Base-by-base conservation (phyloP, 768 basidiomycete genomes). In the Leccinum imitatum region DNA sequence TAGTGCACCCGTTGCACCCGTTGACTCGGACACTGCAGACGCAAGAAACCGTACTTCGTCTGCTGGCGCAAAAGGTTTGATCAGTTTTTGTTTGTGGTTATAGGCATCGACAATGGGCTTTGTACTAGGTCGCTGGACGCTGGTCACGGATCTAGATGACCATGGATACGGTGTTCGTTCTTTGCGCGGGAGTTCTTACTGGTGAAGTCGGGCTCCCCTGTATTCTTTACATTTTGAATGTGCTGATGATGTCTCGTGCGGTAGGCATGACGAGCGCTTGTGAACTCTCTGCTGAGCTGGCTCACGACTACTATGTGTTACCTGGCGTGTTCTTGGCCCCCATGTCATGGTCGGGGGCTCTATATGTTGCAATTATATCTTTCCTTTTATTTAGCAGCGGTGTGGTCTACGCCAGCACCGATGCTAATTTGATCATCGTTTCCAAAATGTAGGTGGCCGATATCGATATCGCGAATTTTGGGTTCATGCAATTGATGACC, bases 101-200 rank as follows among this genome's bases (percentile, higher is more conserved):
- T 10, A 56, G 53, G 39, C 56, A 9, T 17, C 21, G 58, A 59
- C 44, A 19, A 56, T 31, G 10, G 3, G 8, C 41, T n/a, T 41
- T 27, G 21, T 6, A 23, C 14, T 59, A 87, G 86, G 77, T 77
- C 1, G 85, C 81, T 1, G 86, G 87, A 1, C 73, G 68, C 14
- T 90, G 87, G 87, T 66, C 91, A 23, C 75, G 87, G 15, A 78
- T 77, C 14, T 83, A 82, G 78, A 76, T 89, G 11, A 86, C 84
- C 1, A 78, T 83, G 0, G 89, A 92, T 63, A 87, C 88, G 4
- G 78, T 86, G 50, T 69, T 87, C n/a, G 89, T 90, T 14, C 78
- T 91, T 3, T 87, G 84, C 58, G 89, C 87, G 2, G 88, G 87
- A 1, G 84, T 90, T 27, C 76, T 91, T 8, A 86, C 87, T 44